Evolutionary conservation across 768 basidiomycete genomes (phyloP), one percentile per base, ranked within the genome.

Genomic region (Kwoniella heveanensis): DNA sequence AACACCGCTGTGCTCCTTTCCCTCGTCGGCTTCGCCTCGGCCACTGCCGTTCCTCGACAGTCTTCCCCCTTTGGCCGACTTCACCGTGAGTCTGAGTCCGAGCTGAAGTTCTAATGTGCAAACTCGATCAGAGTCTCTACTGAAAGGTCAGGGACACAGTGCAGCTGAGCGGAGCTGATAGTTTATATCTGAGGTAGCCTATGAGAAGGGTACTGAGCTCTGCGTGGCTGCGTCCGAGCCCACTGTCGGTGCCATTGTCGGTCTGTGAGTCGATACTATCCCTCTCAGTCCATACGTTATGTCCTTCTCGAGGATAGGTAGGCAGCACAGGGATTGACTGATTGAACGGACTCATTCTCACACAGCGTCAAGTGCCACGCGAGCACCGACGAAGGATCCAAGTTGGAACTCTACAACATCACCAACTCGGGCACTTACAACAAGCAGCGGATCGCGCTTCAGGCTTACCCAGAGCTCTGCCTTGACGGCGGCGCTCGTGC

Each of bases 61-160:
- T 47, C 46, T 26, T 49, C 48, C 26, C 12, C 25, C 1, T 50
- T 46, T 21, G 57, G 57, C n/a, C 47, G 29, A 22, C 22, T 58
- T 15, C 48, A 49, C 48, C 57, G 57, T 58, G 24, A 49, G 57
- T 50, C n/a, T n/a, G n/a, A n/a, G n/a, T n/a, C n/a, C n/a, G n/a
- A n/a, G n/a, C n/a, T n/a, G n/a, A n/a, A n/a, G n/a, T n/a, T n/a
- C n/a, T n/a, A n/a, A n/a, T n/a, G n/a, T n/a, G n/a, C n/a, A n/a
- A n/a, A n/a, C n/a, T n/a, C n/a, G n/a, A n/a, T n/a, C n/a, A n/a
- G n/a, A n/a, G n/a, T n/a, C n/a, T n/a, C n/a, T n/a, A n/a, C n/a
- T n/a, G n/a, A n/a, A n/a, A n/a, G n/a, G n/a, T n/a, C n/a, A n/a
- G n/a, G n/a, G n/a, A n/a, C n/a, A n/a, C n/a, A n/a, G n/a, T n/a